Conservation (phyloP, 352 stramenopile genomes). For the Globisporangium acanthophoron region DNA sequence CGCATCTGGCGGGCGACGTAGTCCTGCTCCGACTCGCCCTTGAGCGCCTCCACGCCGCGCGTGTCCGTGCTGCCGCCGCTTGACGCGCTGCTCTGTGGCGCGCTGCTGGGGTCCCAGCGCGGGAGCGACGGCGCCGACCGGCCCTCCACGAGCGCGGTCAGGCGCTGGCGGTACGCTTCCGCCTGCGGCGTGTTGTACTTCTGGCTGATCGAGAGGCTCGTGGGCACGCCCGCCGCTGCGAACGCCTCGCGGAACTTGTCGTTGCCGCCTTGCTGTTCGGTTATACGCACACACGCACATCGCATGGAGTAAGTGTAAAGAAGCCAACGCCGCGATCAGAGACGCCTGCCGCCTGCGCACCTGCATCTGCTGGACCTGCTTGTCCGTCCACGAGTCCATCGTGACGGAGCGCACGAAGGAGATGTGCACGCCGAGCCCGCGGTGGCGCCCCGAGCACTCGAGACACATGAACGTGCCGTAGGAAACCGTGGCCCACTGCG, state of each 20-base stretch:
- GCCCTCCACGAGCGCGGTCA: constrained; percentile 63
- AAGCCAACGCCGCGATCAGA: not conserved
- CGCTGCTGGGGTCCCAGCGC: constrained; percentile 51
- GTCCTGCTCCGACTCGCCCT: constrained; percentile 72
- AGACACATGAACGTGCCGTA: constrained; percentile 96
- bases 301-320: not conserved
- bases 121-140: constrained; percentile 42
- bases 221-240: constrained; percentile 55
- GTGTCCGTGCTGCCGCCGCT: constrained; percentile 32
- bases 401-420: constrained; percentile 89
- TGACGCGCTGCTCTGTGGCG: constrained; percentile 21
- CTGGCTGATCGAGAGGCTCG: constrained; percentile 64
- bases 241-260: constrained; percentile 67
- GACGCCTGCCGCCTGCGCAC: constrained; percentile 10
- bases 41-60: constrained; percentile 73
- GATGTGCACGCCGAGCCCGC: constrained; percentile 90
- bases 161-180: constrained; percentile 57
- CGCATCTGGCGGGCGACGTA: constrained; percentile 73
- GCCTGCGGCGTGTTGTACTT: constrained; percentile 85
- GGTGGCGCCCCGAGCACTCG: constrained; percentile 91
- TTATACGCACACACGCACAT: not conserved
- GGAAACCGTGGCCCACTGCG: constrained; percentile 91
- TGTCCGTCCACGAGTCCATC: constrained; percentile 87
- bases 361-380: constrained; percentile 84
- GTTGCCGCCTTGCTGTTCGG: constrained; percentile 56